Percentiles rank a stretch among this genome's conserved stretches.
These are phyloP conservation scores for Leishmania martiniquensis DNA, from an alignment of 208 protist species.

Conservation along the genomic window DNA sequence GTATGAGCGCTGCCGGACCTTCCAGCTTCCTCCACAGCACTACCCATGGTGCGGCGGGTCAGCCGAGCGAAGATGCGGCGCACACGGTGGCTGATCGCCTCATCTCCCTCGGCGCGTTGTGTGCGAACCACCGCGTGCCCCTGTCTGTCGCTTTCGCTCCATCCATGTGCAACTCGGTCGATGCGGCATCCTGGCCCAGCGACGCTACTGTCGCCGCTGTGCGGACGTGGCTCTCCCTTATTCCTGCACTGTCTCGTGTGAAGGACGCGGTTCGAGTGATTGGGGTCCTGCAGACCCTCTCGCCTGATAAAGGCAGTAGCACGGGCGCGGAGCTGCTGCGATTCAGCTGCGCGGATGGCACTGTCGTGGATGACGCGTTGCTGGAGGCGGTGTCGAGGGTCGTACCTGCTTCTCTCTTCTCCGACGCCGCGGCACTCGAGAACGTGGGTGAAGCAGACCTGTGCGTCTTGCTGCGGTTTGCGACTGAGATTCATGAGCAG, in stretches of 20 bases:
- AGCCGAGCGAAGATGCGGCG: not conserved
- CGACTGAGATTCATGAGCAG: conserved; percentile 47
- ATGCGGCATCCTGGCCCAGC: not conserved
- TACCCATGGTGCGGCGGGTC: too few relatives aligned
- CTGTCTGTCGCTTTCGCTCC: conserved; percentile 47
- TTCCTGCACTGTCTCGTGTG: conserved; percentile 18
- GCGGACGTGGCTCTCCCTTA: conserved; percentile 7
- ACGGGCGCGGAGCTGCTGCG: not conserved
- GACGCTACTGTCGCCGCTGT: not conserved
- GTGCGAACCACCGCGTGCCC: conserved; percentile 64
- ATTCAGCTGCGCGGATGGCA: conserved; percentile 11
- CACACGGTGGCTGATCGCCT: conserved; percentile 38
- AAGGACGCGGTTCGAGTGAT: conserved; percentile 63
- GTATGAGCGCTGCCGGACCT: conserved; percentile 8
- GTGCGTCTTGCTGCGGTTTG: conserved; percentile 61
- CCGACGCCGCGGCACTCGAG: conserved; percentile 38
- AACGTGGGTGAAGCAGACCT: conserved; percentile 72
- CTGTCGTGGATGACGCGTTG: conserved; percentile 21
- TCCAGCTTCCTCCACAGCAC: not conserved
- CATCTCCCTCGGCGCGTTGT: conserved; percentile 67
- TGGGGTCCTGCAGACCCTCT: conserved; percentile 28
- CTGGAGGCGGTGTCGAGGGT: conserved; percentile 42
- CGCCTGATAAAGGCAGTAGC: not conserved
- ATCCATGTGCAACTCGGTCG: not conserved
- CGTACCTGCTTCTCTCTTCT: conserved; percentile 45